phyloP scores from a whole-genome alignment of 352 stramenopile genomes.

The Pythium utonaiense region DNA sequence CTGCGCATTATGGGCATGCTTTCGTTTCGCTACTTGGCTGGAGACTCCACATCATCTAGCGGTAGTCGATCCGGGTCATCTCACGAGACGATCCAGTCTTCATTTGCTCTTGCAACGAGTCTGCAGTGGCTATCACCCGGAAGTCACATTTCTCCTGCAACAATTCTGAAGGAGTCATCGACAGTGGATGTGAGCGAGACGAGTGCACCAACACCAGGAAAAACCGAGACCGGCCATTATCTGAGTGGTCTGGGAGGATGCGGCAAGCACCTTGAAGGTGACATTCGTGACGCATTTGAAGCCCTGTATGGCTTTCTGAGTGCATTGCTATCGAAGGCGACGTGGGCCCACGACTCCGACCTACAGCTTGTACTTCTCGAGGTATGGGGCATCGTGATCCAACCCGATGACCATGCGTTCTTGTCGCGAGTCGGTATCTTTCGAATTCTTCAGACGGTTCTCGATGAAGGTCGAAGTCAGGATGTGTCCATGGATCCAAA shows the following conservation, averaged over 20 bases:
- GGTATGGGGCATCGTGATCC: conserved; percentile 86
- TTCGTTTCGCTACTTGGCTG: conserved; percentile 75
- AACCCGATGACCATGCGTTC: conserved; percentile 86
- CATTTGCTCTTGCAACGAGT: conserved; percentile 59
- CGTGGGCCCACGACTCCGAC: conserved; percentile 75
- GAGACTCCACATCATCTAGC: conserved; percentile 34
- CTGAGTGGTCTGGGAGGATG: conserved; percentile 74
- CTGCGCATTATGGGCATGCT: conserved; percentile 72
- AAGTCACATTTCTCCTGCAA: not conserved
- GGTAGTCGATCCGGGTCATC: conserved; percentile 19
- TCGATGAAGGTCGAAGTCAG: conserved; percentile 67
- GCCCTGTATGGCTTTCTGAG: conserved; percentile 78
- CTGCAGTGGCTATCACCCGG: conserved; percentile 75
- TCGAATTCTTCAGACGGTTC: conserved; percentile 84
- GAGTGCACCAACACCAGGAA: not conserved
- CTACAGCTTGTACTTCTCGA: conserved; percentile 81
- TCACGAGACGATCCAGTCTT: conserved; percentile 64
- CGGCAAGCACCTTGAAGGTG: conserved; percentile 71
- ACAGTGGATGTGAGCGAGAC: conserved; percentile 13
- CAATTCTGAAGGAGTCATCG: conserved; percentile 13
- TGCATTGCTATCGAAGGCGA: conserved; percentile 76
- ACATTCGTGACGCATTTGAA: conserved; percentile 81
- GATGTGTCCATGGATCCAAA: conserved; percentile 9
- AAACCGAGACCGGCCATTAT: conserved; percentile 50
- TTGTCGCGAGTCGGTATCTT: conserved; percentile 88